Evolutionary conservation across 768 basidiomycete species (phyloP), one percentile per base, ranked within the genome.

Genomic region (Panellus pusillus): DNA sequence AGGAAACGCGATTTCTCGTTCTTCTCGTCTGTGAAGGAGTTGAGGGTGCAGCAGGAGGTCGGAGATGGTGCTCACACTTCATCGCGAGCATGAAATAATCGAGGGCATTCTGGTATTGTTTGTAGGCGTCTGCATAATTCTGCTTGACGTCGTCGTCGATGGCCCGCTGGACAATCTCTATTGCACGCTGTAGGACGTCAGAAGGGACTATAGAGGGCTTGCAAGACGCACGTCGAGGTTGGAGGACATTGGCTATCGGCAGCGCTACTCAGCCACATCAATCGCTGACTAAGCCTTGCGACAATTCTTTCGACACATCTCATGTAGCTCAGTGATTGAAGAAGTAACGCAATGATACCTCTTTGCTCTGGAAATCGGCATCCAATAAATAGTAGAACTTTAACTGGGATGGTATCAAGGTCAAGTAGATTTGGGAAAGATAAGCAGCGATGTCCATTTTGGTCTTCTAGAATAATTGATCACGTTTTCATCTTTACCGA

Each of bases 71-170:
- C 83, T 54, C 60, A 94, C 93, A 95, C 72, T 94, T 95, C 68
- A 93, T 77, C 9, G 95, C 94, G 61, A 98, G 89, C 90, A 98
- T 93, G 71, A 99, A 99, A 69, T 96, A 99, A 68, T 99, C 97
- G 55, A 98, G 80, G 1, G 92, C 81, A 78, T 98, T 96, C 77
- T 89, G 87, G 73, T 97, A 97, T 60, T 86, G 82, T 74, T 91
- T 95, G 82, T 92, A 96, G 17, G 95, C 95, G 64, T 95, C 93
- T 6, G 82, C 75, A 74, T 98, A 99, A 72, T 97, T 92, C 70
- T 89, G 87, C 70, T 93, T 93, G 57, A 80, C 79, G 73, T 99
- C 97, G 58, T 91, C 88, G 52, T 94, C 93, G 64, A 96, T 95
- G 52, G 94, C 94, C 60, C 83, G 82, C 72, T 94, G 91, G 20